Evolutionary conservation across 2,329 filamentous ascomycete species (phyloP).

Genomic region (Fusarium sp.): DNA sequence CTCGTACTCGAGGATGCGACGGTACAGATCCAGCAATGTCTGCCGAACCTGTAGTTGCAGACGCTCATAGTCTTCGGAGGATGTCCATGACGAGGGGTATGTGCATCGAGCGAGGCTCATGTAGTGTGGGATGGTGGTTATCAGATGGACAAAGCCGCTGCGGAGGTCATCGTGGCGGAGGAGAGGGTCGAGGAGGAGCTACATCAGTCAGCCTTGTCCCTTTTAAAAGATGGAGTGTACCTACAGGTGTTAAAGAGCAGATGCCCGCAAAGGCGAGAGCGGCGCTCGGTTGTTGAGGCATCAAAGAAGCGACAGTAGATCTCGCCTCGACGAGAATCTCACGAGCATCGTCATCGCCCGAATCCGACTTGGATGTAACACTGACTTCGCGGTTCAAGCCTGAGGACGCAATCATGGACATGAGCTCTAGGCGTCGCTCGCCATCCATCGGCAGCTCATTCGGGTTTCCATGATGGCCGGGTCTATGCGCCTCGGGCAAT

Average conservation of each 20-base stretch:
- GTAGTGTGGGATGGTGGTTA: constrained; percentile 50
- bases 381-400: constrained; percentile 46
- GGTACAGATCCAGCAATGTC: constrained; percentile 45
- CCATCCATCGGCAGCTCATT: constrained; percentile 37
- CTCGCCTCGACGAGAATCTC: constrained; percentile 45
- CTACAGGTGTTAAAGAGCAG: constrained; percentile 52
- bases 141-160: constrained; percentile 47
- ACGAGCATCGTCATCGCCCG: constrained; percentile 45
- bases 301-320: constrained; percentile 41
- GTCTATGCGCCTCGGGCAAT: constrained; percentile 48
- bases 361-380: constrained; percentile 39
- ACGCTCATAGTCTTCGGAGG: constrained; percentile 37
- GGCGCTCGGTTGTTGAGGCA: constrained; percentile 44
- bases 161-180: constrained; percentile 47
- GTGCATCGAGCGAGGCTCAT: constrained; percentile 48
- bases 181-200: constrained; percentile 53
- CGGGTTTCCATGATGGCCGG: constrained; percentile 42
- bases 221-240: neutral
- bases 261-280: constrained; percentile 52
- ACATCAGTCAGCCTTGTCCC: constrained; percentile 11
- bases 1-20: constrained; percentile 51
- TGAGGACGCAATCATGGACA: constrained; percentile 46
- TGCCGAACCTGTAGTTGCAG: constrained; percentile 38
- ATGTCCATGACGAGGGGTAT: constrained; percentile 38
- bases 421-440: constrained; percentile 44